Conservation (phyloP, 768 basidiomycete species). For the Russula sp. region DNA sequence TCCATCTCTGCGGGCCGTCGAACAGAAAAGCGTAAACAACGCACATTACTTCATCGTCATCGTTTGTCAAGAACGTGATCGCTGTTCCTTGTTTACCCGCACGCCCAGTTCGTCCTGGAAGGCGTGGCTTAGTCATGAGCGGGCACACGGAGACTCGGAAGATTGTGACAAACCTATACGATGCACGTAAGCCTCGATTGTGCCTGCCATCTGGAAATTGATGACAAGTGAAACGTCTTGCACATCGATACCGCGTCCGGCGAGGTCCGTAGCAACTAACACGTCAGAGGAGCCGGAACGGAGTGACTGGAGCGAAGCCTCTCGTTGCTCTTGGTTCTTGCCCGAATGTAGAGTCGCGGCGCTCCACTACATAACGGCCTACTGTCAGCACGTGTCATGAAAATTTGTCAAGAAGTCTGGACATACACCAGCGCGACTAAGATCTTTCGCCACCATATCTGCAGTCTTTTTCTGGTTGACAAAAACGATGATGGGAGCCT, state of each 20-base stretch:
- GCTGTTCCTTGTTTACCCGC: conserved; percentile 92
- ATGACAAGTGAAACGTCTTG: conserved; percentile 94
- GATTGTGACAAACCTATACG: conserved; percentile 68
- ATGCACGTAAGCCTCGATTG: conserved; percentile 97
- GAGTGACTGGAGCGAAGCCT: conserved; percentile 83
- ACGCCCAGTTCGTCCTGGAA: conserved; percentile 88
- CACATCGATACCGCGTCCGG: conserved; percentile 98
- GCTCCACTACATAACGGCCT: conserved; percentile 59
- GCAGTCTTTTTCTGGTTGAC: conserved; percentile 99
- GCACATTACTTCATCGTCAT: conserved; percentile 94
- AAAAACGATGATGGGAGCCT: conserved; percentile 95
- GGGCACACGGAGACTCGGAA: neutral
- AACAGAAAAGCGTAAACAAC: conserved; percentile 14
- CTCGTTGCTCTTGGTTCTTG: conserved; percentile 96
- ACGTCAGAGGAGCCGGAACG: conserved; percentile 84
- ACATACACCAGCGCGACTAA: conserved; percentile 83
- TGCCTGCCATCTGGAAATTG: conserved; percentile 96
- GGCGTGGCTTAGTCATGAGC: conserved; percentile 16
- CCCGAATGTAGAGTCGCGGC: conserved; percentile 93
- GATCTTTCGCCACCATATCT: conserved; percentile 94
- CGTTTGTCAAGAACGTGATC: conserved; percentile 94
- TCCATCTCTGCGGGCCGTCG: neutral
- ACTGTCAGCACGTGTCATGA: conserved; percentile 1
- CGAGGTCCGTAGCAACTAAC: conserved; percentile 94
- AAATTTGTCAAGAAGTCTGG: neutral